Percentiles rank a stretch among this genome's conserved stretches.
These are phyloP conservation scores for Colletotrichum horii DNA, from an alignment of 2,329 filamentous ascomycete genomes.

Conservation along the genomic window DNA sequence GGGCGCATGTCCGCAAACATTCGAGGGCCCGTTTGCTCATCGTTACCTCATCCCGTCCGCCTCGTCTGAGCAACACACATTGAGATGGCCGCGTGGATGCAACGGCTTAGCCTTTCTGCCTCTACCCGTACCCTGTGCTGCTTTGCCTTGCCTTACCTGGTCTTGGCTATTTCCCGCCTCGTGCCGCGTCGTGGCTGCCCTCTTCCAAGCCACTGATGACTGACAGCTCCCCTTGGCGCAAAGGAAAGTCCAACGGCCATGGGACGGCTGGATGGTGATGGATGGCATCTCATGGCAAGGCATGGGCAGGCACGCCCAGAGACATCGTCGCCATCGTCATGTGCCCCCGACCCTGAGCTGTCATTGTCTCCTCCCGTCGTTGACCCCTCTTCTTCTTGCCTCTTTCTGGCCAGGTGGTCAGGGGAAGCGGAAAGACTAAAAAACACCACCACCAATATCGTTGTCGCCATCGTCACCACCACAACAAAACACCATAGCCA, in stretches of 20 bases:
- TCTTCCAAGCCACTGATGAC: background rate
- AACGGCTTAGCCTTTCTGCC: background rate
- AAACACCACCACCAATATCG: background rate
- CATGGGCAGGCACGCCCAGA: background rate
- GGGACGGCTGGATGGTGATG: background rate
- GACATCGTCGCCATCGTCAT: background rate
- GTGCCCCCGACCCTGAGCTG: background rate
- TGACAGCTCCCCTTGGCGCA: background rate
- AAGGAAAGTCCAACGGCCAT: background rate
- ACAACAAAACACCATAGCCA: background rate
- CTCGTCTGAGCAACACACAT: background rate
- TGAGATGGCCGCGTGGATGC: background rate
- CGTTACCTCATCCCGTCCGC: background rate
- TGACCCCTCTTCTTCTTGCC: background rate
- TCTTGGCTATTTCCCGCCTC: background rate
- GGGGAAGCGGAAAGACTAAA: constrained; percentile 9
- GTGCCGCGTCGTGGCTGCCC: background rate
- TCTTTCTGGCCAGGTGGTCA: background rate
- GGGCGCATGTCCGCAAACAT: background rate
- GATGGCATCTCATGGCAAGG: background rate
- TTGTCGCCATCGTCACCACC: background rate
- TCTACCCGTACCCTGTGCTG: background rate
- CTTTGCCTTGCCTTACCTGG: background rate
- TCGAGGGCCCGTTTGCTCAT: background rate
- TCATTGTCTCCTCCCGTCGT: background rate